phyloP scores from a whole-genome alignment of 1,139 yeast species.

The Magnusiomyces paraingens region DNA sequence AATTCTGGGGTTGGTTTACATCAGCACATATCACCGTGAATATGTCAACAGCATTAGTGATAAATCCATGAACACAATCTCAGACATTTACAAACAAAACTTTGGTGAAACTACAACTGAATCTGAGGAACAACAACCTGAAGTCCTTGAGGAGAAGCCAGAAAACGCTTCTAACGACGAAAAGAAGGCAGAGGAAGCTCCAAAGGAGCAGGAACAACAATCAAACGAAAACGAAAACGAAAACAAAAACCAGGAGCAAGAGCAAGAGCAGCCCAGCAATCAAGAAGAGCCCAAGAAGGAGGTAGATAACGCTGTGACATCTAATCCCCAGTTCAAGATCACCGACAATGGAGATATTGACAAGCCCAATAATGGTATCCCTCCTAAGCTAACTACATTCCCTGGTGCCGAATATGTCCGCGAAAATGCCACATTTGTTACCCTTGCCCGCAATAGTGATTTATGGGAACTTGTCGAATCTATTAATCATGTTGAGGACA shows the following conservation, averaged over 20 bases:
- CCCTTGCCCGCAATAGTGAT: conserved; percentile 70
- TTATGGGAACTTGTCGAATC: conserved; percentile 51
- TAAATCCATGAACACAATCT: not conserved
- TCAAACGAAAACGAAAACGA: not conserved
- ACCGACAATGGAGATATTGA: too few relatives aligned
- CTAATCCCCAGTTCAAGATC: too few relatives aligned
- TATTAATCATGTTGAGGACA: conserved; percentile 57
- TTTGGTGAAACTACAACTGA: not conserved
- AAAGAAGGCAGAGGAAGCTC: too few relatives aligned
- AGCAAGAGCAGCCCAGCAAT: too few relatives aligned
- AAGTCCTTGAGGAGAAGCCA: too few relatives aligned
- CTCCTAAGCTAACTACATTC: too few relatives aligned
- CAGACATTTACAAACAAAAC: not conserved
- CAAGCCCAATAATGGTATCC: too few relatives aligned
- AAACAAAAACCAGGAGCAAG: too few relatives aligned
- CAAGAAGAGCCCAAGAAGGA: not conserved
- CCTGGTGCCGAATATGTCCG: conserved; percentile 1
- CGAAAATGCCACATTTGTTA: conserved; percentile 61
- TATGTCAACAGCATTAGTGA: conserved; percentile 3
- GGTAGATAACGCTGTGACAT: not conserved
- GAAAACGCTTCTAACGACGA: too few relatives aligned
- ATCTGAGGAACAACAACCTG: not conserved
- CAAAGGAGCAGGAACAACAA: too few relatives aligned
- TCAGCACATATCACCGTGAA: not conserved
- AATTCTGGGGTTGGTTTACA: not conserved